These are phyloP conservation scores for Urtica urens DNA, from an alignment of 306 rosid genomes.

Conservation along the genomic window DNA sequence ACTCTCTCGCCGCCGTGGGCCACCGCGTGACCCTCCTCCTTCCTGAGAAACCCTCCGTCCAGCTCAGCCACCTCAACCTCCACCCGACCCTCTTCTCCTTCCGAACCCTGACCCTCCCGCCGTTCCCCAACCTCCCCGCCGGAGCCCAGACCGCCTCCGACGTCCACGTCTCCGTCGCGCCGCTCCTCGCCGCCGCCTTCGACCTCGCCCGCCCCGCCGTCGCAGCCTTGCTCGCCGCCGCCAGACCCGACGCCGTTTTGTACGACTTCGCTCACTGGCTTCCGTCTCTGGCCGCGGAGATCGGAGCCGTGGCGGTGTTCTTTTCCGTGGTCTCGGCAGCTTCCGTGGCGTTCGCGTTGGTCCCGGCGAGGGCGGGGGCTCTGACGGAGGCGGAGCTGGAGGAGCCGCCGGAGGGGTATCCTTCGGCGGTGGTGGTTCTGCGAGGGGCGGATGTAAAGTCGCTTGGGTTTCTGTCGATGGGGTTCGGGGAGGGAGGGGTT, in stretches of 20 bases:
- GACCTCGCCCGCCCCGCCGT: constrained; percentile 31
- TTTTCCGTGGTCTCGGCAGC: constrained; percentile 33
- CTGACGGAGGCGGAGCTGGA: constrained; percentile 29
- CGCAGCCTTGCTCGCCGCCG: not conserved
- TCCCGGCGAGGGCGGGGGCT: constrained; percentile 16
- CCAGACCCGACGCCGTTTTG: constrained; percentile 24
- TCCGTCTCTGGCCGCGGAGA: constrained; percentile 6
- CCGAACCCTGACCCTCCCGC: constrained; percentile 24
- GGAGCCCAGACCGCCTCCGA: constrained; percentile 39
- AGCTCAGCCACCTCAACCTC: constrained; percentile 17
- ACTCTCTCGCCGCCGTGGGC: constrained; percentile 48
- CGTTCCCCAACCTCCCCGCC: constrained; percentile 29
- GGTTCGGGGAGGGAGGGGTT: constrained; percentile 35
- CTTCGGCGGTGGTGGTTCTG: constrained; percentile 33
- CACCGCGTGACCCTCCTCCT: constrained; percentile 20
- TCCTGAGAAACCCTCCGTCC: constrained; percentile 22
- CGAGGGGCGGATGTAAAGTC: constrained; percentile 21
- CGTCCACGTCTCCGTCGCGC: constrained; percentile 10
- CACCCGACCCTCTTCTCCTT: constrained; percentile 34
- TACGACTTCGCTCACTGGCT: constrained; percentile 40
- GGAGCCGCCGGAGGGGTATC: constrained; percentile 35
- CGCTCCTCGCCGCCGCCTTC: constrained; percentile 20
- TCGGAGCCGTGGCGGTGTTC: constrained; percentile 21
- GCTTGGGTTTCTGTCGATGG: constrained; percentile 16
- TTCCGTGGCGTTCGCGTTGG: constrained; percentile 16